Evolutionary conservation across 768 basidiomycete genomes (phyloP).

Genomic region (Rickenella mellea): DNA sequence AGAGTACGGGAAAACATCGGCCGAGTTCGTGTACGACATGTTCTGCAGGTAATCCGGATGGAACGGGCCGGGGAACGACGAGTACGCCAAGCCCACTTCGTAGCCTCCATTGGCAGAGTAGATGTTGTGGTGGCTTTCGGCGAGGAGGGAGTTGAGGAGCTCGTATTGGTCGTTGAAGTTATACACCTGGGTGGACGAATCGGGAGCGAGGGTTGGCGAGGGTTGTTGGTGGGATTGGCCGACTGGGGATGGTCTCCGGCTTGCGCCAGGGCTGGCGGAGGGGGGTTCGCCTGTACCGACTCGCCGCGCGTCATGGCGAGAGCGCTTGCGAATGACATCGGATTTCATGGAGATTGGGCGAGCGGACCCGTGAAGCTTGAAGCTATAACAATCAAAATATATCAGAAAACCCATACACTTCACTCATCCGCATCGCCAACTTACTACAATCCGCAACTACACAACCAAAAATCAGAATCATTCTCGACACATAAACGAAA

Average conservation of each 20-base stretch:
- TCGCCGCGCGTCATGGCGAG: constrained; percentile 69
- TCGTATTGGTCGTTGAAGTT: constrained; percentile 44
- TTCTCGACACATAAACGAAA: not conserved
- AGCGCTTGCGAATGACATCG: constrained; percentile 81
- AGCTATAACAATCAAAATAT: too few relatives aligned
- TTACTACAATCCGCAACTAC: constrained; percentile 71
- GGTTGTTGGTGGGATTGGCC: constrained; percentile 27
- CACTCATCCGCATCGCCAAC: constrained; percentile 13
- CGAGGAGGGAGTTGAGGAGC: constrained; percentile 36
- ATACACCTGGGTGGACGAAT: constrained; percentile 51
- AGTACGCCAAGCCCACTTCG: constrained; percentile 25
- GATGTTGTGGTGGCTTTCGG: constrained; percentile 15
- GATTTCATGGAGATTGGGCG: constrained; percentile 89
- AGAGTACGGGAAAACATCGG: constrained; percentile 45
- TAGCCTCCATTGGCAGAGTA: constrained; percentile 20
- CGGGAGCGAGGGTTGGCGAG: constrained; percentile 62
- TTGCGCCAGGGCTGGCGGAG: constrained; percentile 66
- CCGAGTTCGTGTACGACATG: constrained; percentile 29
- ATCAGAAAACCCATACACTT: not conserved
- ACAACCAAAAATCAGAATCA: constrained; percentile 7
- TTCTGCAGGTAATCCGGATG: constrained; percentile 64
- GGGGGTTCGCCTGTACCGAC: constrained; percentile 52
- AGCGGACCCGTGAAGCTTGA: constrained; percentile 78
- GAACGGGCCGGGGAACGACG: constrained; percentile 57
- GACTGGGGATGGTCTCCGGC: constrained; percentile 61